Evolutionary conservation across 2,329 filamentous ascomycete genomes (phyloP).

Genomic region (Paramyrothecium sp.): DNA sequence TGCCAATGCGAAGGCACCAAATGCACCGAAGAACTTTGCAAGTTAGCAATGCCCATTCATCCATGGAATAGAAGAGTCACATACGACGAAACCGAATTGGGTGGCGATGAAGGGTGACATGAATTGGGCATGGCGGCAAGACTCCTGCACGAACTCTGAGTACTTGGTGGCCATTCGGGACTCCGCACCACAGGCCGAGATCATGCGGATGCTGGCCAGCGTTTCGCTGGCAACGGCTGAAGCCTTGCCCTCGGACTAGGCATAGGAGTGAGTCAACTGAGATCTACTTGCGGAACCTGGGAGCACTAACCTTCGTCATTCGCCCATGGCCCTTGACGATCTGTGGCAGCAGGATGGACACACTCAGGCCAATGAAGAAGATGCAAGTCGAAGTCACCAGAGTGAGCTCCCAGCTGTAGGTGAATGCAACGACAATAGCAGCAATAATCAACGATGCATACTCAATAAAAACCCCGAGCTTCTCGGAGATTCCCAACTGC

Average conservation of each 20-base stretch:
- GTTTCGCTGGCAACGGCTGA: constrained; percentile 61
- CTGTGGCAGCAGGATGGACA: constrained; percentile 50
- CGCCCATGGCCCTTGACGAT: constrained; percentile 50
- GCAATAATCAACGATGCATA: constrained; percentile 51
- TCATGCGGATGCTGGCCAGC: constrained; percentile 58
- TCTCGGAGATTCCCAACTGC: constrained; percentile 65
- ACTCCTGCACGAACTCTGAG: constrained; percentile 52
- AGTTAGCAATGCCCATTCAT: constrained; percentile 11
- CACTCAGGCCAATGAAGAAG: constrained; percentile 51
- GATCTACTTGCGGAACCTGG: neutral
- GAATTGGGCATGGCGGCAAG: constrained; percentile 45
- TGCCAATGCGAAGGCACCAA: constrained; percentile 51
- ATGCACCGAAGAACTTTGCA: constrained; percentile 50
- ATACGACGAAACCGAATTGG: constrained; percentile 51
- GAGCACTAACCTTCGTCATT: constrained; percentile 33
- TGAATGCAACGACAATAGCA: constrained; percentile 54
- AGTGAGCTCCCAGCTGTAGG: constrained; percentile 57
- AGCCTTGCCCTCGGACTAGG: constrained; percentile 52
- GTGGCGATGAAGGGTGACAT: constrained; percentile 49
- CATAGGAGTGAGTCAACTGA: neutral
- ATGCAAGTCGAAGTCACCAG: constrained; percentile 57
- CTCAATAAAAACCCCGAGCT: constrained; percentile 58
- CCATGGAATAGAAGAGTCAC: constrained; percentile 3
- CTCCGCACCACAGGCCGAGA: constrained; percentile 63
- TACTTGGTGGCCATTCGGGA: constrained; percentile 52